Evolutionary conservation across 1,284 basidiomycete genomes (phyloP).

Genomic region (Heliocybe sulcata): DNA sequence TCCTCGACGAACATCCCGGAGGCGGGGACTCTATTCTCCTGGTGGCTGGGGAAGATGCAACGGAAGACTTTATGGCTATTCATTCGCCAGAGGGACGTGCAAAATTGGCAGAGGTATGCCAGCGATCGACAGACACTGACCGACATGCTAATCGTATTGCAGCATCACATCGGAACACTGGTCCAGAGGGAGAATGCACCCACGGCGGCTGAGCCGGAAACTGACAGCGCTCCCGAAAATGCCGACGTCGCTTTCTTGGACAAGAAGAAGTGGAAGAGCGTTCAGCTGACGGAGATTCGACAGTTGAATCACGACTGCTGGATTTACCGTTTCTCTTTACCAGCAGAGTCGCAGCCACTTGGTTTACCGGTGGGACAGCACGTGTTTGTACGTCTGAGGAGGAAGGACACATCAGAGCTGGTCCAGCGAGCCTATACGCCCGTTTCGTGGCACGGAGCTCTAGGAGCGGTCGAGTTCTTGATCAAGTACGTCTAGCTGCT

Average conservation of each 20-base stretch:
- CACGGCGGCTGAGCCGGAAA: background rate
- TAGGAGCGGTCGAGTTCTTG: slow-evolving; percentile 46
- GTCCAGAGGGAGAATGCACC: slow-evolving; percentile 9
- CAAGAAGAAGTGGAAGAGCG: slow-evolving; percentile 45
- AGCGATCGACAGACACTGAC: background rate
- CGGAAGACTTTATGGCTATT: slow-evolving; percentile 57
- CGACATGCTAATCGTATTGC: slow-evolving; percentile 9
- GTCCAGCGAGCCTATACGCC: slow-evolving; percentile 64
- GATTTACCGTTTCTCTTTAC: slow-evolving; percentile 48
- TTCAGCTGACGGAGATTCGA: slow-evolving; percentile 32
- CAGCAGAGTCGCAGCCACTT: slow-evolving; percentile 33
- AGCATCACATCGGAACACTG: slow-evolving; percentile 39
- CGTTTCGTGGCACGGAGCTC: slow-evolving; percentile 34
- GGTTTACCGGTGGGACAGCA: slow-evolving; percentile 64
- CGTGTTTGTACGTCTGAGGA: slow-evolving; percentile 42
- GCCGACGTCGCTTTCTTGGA: slow-evolving; percentile 34
- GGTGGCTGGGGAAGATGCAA: slow-evolving; percentile 56
- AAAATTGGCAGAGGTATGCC: slow-evolving; percentile 35
- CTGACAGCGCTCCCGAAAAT: no score
- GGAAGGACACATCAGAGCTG: slow-evolving; percentile 35
- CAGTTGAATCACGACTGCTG: slow-evolving; percentile 40
- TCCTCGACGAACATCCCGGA: slow-evolving; percentile 57
- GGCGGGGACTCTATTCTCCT: slow-evolving; percentile 53
- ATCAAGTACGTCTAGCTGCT: slow-evolving; percentile 34
- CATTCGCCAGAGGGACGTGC: slow-evolving; percentile 43